These are phyloP conservation scores for Exophiala alcalophila DNA, from an alignment of 2,329 filamentous ascomycete genomes.

Conservation along the genomic window DNA sequence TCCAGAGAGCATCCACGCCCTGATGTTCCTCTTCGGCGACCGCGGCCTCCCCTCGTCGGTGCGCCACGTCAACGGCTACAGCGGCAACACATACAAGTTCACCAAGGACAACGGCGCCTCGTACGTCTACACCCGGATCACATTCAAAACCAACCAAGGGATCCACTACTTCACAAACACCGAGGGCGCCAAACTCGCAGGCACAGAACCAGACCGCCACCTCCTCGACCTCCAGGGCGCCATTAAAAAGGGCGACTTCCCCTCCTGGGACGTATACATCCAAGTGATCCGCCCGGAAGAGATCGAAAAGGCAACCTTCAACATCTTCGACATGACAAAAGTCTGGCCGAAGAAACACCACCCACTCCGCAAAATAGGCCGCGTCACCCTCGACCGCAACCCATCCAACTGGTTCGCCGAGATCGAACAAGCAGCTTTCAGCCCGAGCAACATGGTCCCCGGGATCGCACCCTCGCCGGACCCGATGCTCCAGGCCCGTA, in stretches of 20 bases:
- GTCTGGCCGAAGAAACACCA: constrained; percentile 64
- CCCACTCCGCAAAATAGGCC: constrained; percentile 59
- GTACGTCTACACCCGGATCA: constrained; percentile 65
- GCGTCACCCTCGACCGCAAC: constrained; percentile 63
- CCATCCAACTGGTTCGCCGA: constrained; percentile 67
- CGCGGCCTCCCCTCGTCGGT: constrained; percentile 64
- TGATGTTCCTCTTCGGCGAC: constrained; percentile 66
- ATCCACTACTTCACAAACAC: constrained; percentile 58
- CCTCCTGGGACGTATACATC: constrained; percentile 62
- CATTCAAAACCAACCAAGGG: constrained; percentile 62
- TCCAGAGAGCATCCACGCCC: constrained; percentile 61
- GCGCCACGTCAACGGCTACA: constrained; percentile 67
- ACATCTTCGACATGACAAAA: constrained; percentile 68
- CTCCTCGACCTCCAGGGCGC: constrained; percentile 63
- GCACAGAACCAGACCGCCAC: constrained; percentile 60
- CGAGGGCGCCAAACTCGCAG: constrained; percentile 55
- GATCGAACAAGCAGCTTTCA: constrained; percentile 63
- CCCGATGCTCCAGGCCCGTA: constrained; percentile 60
- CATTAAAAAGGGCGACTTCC: constrained; percentile 59
- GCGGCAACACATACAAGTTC: constrained; percentile 65
- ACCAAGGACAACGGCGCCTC: constrained; percentile 59
- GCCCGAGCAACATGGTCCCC: constrained; percentile 62
- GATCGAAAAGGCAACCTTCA: constrained; percentile 59
- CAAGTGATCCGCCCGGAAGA: constrained; percentile 64
- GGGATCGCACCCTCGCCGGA: constrained; percentile 63